Conservation (phyloP, 1,139 yeast species). For the Protomyces pachydermus region DNA sequence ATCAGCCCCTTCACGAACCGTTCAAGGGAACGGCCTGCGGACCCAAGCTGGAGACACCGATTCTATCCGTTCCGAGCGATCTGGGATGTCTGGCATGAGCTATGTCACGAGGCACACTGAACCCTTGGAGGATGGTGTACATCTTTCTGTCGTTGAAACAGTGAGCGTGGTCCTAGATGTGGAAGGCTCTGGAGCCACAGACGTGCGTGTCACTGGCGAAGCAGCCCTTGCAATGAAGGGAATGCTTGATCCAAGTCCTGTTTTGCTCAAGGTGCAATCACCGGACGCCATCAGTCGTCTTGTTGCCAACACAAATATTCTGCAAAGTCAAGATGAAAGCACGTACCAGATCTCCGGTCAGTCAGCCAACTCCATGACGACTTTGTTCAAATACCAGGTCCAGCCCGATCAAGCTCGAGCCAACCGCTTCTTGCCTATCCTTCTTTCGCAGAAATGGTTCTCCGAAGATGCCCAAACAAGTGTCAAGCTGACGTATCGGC, state of each 20-base stretch:
- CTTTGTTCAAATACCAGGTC: conserved; percentile 62
- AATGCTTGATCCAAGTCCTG: background rate
- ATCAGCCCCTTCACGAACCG: background rate
- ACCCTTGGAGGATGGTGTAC: conserved; percentile 12
- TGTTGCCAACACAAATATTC: conserved; percentile 6
- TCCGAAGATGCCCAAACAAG: conserved; percentile 79
- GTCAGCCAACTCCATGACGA: conserved; percentile 44
- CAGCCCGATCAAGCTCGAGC: conserved; percentile 45
- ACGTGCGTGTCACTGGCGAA: conserved; percentile 22
- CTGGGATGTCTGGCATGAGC: conserved; percentile 1
- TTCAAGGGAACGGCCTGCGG: background rate
- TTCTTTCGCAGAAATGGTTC: conserved; percentile 80
- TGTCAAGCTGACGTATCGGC: conserved; percentile 65
- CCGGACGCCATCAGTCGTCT: conserved; percentile 19
- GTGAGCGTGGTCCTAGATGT: conserved; percentile 6
- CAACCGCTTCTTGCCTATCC: conserved; percentile 53
- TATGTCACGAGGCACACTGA: conserved; percentile 8
- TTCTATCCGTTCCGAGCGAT: conserved; percentile 23
- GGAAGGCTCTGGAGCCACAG: conserved; percentile 9
- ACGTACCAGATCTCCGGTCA: conserved; percentile 9
- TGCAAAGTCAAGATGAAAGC: background rate
- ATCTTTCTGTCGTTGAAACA: conserved; percentile 20
- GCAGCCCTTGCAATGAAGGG: conserved; percentile 14
- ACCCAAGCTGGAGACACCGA: conserved; percentile 1
- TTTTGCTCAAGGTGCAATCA: conserved; percentile 13